Base-by-base conservation (phyloP, 1,284 basidiomycete species). In the Apiotrichum siamense region DNA sequence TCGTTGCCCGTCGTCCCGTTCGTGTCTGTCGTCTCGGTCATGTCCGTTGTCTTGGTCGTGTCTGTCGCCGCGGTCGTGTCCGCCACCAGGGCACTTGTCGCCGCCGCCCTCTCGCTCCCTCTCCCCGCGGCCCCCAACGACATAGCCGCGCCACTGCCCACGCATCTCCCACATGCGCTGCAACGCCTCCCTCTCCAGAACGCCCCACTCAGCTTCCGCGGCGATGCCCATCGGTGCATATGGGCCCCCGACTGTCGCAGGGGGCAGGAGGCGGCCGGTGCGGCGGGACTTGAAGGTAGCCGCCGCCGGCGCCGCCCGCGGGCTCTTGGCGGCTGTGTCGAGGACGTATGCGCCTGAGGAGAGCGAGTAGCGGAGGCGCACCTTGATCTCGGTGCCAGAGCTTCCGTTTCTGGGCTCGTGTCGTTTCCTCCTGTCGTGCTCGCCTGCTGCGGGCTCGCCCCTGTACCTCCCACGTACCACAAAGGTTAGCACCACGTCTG, bases 401-500 rank as follows among this genome's bases (percentile, higher is more conserved):
- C 41, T 43, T 38, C 5, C 4, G 24, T 6, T 20, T n/a, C 18
- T 31, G 29, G 10, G n/a, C n/a, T n/a, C n/a, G n/a, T n/a, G n/a
- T n/a, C n/a, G n/a, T n/a, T n/a, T n/a, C n/a, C n/a, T n/a, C 7
- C 41, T 20, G 7, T 31, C 13, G 44, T 21, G 15, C n/a, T 35
- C 26, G 27, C 26, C 4, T 17, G 17, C 33, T n/a, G n/a, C n/a
- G n/a, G n/a, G n/a, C n/a, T n/a, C n/a, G n/a, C n/a, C n/a, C n/a
- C n/a, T n/a, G n/a, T n/a, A n/a, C n/a, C n/a, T n/a, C n/a, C n/a
- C n/a, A n/a, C n/a, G n/a, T n/a, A 57, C 3, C 25, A 29, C 33
- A 32, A 63, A 68, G 10, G 48, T 52, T 3, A 71, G 49, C 13
- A 64, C 54, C 15, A 69, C 47, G 46, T 72, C 67, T 2, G 69